Base-by-base conservation (phyloP, 2,329 filamentous ascomycete genomes). In the Xylariomycetidae sp. region DNA sequence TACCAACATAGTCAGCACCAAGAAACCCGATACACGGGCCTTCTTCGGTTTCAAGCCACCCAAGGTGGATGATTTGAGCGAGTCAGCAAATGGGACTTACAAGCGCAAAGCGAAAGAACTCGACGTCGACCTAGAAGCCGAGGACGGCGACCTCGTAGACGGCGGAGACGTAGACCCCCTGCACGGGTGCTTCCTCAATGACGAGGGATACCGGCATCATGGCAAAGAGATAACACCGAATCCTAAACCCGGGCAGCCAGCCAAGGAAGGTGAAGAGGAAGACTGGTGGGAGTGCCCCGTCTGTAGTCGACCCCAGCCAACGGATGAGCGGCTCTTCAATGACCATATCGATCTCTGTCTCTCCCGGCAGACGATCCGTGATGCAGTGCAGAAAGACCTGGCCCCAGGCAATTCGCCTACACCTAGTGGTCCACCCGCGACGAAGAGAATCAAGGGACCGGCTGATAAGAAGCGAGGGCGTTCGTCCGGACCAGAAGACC, bases 291-390 rank as follows among this genome's bases (percentile, higher is more conserved):
- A 82, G 23, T 98, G 92, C 57, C 92, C 92, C 0, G 85, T 96
- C 27, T 98, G 92, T 57, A 63, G 66, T n/a, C 68, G 81, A 12
- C 80, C 85, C 0, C 89, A 95, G 51, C 52, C 67, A 1, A 75
- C 87, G 0, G 72, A 90, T 31, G 87, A 95, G 54, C 71, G 70
- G 28, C 65, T 63, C 1, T 94, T 96, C 61, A 98, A 98, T 47
- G 76, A 83, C 36, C 92, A 98, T 52, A 88, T 98, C 32, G 92
- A 98, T 56, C 74, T 84, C 7, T 98, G 92, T 56, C 71, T 98
- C 2, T 95, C 89, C 1, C 72, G 81, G 35, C 78, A 85, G 51
- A 85, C 87, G 0, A 96, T 98, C 48, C 82, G 82, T 28, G 86
- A 95, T 49, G 82, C 78, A 0, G 80, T 92, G 1, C 79, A 85